phyloP scores from a whole-genome alignment of 2,329 filamentous ascomycete genomes.

The Penicillium sp. region DNA sequence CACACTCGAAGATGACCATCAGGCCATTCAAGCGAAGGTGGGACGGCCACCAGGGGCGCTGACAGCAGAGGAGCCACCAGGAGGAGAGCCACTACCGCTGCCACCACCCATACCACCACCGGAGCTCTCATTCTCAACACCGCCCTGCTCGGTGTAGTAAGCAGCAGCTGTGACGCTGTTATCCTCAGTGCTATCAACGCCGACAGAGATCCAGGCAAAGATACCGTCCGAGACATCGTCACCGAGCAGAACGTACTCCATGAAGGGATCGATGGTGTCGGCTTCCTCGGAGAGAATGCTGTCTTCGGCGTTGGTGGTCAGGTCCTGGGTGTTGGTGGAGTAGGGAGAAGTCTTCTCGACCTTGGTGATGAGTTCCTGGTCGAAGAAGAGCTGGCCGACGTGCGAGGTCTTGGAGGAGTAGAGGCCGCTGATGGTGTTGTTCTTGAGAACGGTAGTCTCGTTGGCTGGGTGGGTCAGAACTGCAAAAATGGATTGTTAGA shows the following conservation, averaged over 20 bases:
- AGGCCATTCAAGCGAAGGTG: background rate
- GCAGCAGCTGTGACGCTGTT: conserved; percentile 37
- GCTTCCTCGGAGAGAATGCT: conserved; percentile 56
- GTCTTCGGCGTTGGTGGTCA: conserved; percentile 61
- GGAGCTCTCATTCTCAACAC: conserved; percentile 38
- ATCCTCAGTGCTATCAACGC: conserved; percentile 52
- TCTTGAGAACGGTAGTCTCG: conserved; percentile 48
- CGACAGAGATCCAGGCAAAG: conserved; percentile 61
- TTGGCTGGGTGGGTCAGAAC: conserved; percentile 42
- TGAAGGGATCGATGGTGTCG: conserved; percentile 62
- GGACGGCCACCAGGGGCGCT: conserved; percentile 5
- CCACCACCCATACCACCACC: conserved; percentile 28
- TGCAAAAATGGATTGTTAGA: conserved; percentile 13
- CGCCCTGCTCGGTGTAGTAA: conserved; percentile 43
- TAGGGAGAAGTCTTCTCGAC: conserved; percentile 60
- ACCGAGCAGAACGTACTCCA: conserved; percentile 64
- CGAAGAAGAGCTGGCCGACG: conserved; percentile 69
- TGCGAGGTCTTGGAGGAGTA: conserved; percentile 57
- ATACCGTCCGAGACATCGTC: conserved; percentile 59
- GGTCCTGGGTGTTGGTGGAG: conserved; percentile 52
- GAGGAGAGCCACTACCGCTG: conserved; percentile 14
- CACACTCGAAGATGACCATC: background rate
- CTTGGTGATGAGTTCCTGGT: conserved; percentile 61
- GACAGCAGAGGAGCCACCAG: conserved; percentile 14
- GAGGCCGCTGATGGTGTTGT: conserved; percentile 59